phyloP scores from a whole-genome alignment of 192 early-diverging fungal genomes.

The Coemansia nantahalensis region DNA sequence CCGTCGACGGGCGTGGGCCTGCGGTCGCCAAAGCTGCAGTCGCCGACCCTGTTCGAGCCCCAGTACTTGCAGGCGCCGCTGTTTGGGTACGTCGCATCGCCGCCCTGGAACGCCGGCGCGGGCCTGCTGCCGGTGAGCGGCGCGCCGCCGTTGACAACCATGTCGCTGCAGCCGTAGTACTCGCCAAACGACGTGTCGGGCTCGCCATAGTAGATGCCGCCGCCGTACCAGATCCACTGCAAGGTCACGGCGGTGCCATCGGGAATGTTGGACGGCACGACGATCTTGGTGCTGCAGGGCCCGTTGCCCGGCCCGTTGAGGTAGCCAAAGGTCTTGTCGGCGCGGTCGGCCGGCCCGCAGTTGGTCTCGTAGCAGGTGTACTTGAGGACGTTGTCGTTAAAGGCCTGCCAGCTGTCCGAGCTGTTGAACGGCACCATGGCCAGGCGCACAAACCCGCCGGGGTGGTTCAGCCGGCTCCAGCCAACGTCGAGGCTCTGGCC shows the following conservation, averaged over 20 bases:
- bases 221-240: slow-evolving; percentile 65
- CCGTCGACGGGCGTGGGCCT: slow-evolving; percentile 46
- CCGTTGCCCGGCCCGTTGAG: slow-evolving; percentile 56
- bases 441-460: slow-evolving; percentile 62
- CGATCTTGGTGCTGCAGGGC: slow-evolving; percentile 54
- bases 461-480: slow-evolving; percentile 62
- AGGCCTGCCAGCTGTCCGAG: slow-evolving; percentile 58
- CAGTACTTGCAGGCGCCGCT: slow-evolving; percentile 63
- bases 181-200: slow-evolving; percentile 58
- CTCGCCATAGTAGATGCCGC: slow-evolving; percentile 59
- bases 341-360: slow-evolving; percentile 51
- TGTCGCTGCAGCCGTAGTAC: slow-evolving; percentile 59
- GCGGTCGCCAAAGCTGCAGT: slow-evolving; percentile 57
- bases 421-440: slow-evolving; percentile 59
- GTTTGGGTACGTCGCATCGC: slow-evolving; percentile 55
- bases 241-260: slow-evolving; percentile 56
- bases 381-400: slow-evolving; percentile 55
- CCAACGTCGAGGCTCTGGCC: slow-evolving; percentile 54
- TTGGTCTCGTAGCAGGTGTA: slow-evolving; percentile 62
- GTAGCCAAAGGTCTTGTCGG: slow-evolving; percentile 44
- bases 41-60: slow-evolving; percentile 59
- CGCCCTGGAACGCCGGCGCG: slow-evolving; percentile 47
- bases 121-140: slow-evolving; percentile 23
- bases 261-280: slow-evolving; percentile 53
- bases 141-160: slow-evolving; percentile 53